A percentile compares a stretch with the other conserved stretches of the same genome.
phyloP scores from a whole-genome alignment of 768 basidiomycete species.

The Mycena indigotica region DNA sequence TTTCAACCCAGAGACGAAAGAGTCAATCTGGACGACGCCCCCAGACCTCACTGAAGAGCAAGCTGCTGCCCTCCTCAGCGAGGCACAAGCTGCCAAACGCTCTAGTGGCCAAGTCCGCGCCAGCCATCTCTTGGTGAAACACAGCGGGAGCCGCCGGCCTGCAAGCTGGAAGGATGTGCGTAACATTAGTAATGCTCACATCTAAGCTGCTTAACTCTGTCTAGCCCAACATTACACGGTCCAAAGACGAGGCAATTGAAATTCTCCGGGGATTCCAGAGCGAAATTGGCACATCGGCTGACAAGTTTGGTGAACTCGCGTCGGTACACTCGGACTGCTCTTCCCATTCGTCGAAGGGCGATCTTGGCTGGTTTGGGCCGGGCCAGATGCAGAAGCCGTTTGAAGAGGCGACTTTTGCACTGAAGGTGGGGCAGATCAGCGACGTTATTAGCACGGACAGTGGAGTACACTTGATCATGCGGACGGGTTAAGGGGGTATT shows the following conservation, averaged over 20 bases:
- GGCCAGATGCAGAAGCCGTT: conserved; percentile 98
- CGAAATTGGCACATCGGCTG: conserved; percentile 56
- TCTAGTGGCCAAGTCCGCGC: conserved; percentile 71
- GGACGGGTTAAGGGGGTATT: conserved; percentile 60
- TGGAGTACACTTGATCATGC: conserved; percentile 91
- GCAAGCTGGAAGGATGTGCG: conserved; percentile 85
- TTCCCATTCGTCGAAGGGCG: conserved; percentile 78
- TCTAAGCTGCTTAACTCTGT: conserved; percentile 1
- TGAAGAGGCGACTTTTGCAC: conserved; percentile 80
- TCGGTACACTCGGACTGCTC: conserved; percentile 83
- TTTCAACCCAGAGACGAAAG: conserved; percentile 70
- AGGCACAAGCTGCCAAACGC: conserved; percentile 46
- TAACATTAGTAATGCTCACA: conserved; percentile 10
- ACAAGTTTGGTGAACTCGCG: conserved; percentile 80
- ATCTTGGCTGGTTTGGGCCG: conserved; percentile 82
- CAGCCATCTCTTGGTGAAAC: conserved; percentile 95
- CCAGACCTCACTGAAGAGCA: conserved; percentile 61
- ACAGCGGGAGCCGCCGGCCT: conserved; percentile 74
- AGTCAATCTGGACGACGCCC: conserved; percentile 84
- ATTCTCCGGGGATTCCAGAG: conserved; percentile 67
- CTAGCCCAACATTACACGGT: conserved; percentile 76
- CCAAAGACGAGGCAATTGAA: conserved; percentile 87
- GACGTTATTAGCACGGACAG: conserved; percentile 87
- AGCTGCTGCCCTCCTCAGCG: conserved; percentile 66
- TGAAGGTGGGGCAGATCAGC: conserved; percentile 77